Conservation (phyloP, 2,329 filamentous ascomycete genomes). For the Ceratocystis albifundus region DNA sequence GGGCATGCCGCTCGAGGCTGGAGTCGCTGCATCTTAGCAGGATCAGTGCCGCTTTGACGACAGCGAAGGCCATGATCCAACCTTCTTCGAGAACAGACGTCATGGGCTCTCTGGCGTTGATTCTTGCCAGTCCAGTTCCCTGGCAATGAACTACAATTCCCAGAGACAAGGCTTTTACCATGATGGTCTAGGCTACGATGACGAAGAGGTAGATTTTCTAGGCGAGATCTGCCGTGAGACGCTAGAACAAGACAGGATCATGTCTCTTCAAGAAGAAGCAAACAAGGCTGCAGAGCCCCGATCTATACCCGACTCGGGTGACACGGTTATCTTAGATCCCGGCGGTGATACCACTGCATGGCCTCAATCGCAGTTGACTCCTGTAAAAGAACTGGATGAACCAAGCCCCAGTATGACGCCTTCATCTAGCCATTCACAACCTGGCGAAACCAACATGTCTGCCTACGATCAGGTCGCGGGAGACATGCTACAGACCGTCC, state of each 20-base stretch:
- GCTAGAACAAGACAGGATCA: background rate
- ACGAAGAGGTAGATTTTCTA: slow-evolving; percentile 10
- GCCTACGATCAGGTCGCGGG: slow-evolving; percentile 1
- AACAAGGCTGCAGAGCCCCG: background rate
- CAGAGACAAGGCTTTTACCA: background rate
- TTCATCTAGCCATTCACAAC: background rate
- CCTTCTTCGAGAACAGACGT: background rate
- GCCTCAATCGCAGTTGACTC: background rate
- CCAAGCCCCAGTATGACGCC: background rate
- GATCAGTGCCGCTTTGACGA: slow-evolving; percentile 16
- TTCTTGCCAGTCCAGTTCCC: background rate
- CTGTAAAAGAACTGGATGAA: background rate
- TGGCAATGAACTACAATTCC: background rate
- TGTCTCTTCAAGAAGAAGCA: background rate
- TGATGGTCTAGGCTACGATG: background rate
- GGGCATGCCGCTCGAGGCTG: slow-evolving; percentile 10
- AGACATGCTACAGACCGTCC: background rate
- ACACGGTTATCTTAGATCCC: background rate
- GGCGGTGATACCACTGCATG: background rate
- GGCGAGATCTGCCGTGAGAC: slow-evolving; percentile 11
- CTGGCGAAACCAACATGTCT: background rate
- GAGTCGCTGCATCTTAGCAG: slow-evolving; percentile 21
- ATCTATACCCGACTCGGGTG: background rate
- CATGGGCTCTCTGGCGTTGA: background rate
- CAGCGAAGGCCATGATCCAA: slow-evolving; percentile 9